These are phyloP conservation scores for Rhodotorula kratochvilovae DNA, from an alignment of 768 basidiomycete genomes.

Conservation along the genomic window DNA sequence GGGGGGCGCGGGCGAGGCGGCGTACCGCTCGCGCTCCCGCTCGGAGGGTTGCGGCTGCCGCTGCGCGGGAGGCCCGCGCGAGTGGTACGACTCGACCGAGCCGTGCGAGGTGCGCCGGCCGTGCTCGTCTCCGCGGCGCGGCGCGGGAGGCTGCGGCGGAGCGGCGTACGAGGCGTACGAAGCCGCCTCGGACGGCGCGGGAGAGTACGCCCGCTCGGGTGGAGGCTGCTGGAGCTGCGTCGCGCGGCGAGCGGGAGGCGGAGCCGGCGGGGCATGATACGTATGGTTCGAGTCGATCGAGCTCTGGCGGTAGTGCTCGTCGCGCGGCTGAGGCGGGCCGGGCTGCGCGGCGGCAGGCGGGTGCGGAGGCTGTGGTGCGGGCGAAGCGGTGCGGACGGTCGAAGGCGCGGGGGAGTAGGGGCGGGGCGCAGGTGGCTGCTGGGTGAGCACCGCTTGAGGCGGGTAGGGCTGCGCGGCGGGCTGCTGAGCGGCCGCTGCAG, in stretches of 20 bases:
- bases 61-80: background rate
- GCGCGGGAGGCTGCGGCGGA: background rate
- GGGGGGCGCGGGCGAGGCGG: background rate
- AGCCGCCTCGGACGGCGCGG: conserved; percentile 2
- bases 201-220: conserved; percentile 1
- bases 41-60: background rate
- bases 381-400: background rate
- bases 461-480: conserved; percentile 7
- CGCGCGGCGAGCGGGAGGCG: background rate
- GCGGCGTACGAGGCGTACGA: background rate
- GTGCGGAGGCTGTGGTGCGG: background rate
- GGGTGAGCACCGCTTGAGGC: background rate
- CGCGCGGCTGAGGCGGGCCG: background rate
- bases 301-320: background rate
- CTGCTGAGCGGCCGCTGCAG: conserved; percentile 8
- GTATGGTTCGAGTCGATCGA: background rate
- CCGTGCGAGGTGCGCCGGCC: background rate
- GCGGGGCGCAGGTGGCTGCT: conserved; percentile 6
- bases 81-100: background rate
- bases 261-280: background rate
- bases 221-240: no score
- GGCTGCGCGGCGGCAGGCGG: background rate
- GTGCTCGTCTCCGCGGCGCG: background rate
- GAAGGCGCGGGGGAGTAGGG: conserved; percentile 36
- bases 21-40: background rate